phyloP scores from a whole-genome alignment of 2,329 filamentous ascomycete genomes.

The Dothideomycetes sp. region DNA sequence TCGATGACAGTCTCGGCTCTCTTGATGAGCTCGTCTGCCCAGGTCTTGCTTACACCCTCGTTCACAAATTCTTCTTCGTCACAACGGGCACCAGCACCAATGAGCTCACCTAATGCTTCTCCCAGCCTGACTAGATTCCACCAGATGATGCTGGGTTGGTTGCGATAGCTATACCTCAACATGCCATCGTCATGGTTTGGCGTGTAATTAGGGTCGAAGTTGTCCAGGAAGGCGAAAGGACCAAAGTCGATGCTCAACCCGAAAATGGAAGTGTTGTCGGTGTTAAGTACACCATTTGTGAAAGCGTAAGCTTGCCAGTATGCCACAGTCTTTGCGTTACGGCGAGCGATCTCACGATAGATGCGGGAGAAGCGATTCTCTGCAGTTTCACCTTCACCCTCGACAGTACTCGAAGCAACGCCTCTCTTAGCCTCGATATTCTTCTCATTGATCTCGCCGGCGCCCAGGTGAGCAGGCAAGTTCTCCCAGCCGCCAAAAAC shows the following conservation, averaged over 20 bases:
- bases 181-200: conserved; percentile 92
- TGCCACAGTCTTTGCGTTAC: conserved; percentile 81
- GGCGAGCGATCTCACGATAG: conserved; percentile 75
- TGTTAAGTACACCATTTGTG: conserved; percentile 97
- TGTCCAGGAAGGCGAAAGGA: conserved; percentile 95
- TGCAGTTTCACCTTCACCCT: conserved; percentile 54
- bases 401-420: conserved; percentile 39
- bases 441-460: conserved; percentile 38
- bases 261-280: conserved; percentile 87
- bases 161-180: conserved; percentile 81
- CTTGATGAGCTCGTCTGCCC: conserved; percentile 57
- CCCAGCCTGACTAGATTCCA: conserved; percentile 93
- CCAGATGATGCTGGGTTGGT: conserved; percentile 95
- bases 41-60: conserved; percentile 61
- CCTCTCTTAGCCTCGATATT: conserved; percentile 27
- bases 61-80: conserved; percentile 62
- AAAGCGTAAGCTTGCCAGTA: conserved; percentile 98
- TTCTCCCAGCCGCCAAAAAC: conserved; percentile 80
- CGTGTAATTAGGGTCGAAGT: conserved; percentile 88
- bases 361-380: conserved; percentile 82
- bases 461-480: conserved; percentile 50
- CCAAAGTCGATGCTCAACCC: conserved; percentile 91
- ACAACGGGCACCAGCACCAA: conserved; percentile 63
- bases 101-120: conserved; percentile 76
- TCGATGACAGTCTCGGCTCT: conserved; percentile 78